Evolutionary conservation across 2,329 filamentous ascomycete species (phyloP).

Genomic region (Diaporthe helianthi): DNA sequence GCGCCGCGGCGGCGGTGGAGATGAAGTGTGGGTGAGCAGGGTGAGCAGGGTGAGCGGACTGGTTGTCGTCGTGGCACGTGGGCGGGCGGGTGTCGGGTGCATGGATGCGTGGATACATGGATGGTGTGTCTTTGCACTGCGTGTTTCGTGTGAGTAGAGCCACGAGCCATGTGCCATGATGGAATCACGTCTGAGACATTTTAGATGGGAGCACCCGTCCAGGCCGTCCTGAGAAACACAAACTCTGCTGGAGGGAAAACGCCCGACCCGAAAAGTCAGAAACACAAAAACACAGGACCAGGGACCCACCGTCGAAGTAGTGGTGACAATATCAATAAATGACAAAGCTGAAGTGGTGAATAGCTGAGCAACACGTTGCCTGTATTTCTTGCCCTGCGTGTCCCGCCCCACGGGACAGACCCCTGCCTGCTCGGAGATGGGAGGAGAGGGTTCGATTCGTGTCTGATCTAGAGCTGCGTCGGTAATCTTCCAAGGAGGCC

Average conservation of each 20-base stretch:
- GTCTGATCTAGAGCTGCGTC: background rate
- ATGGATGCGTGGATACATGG: background rate
- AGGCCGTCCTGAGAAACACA: constrained; percentile 4
- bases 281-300: background rate
- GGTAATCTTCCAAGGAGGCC: too few species aligned
- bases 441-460: constrained; percentile 1
- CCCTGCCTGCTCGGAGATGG: constrained; percentile 22
- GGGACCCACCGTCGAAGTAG: background rate
- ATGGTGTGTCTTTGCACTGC: background rate
- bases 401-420: background rate
- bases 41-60: background rate
- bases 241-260: constrained; percentile 15
- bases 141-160: constrained; percentile 18
- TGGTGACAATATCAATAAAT: background rate
- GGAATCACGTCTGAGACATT: constrained; percentile 25
- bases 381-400: background rate
- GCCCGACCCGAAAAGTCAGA: background rate
- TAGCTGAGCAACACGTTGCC: background rate
- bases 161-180: constrained; percentile 15
- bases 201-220: constrained; percentile 13
- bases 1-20: background rate
- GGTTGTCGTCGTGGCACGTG: constrained; percentile 2
- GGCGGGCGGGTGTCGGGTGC: background rate
- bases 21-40: too few species aligned
- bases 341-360: background rate